Evolutionary conservation across 2,329 filamentous ascomycete genomes (phyloP).

Genomic region (Aspergillus sp.): DNA sequence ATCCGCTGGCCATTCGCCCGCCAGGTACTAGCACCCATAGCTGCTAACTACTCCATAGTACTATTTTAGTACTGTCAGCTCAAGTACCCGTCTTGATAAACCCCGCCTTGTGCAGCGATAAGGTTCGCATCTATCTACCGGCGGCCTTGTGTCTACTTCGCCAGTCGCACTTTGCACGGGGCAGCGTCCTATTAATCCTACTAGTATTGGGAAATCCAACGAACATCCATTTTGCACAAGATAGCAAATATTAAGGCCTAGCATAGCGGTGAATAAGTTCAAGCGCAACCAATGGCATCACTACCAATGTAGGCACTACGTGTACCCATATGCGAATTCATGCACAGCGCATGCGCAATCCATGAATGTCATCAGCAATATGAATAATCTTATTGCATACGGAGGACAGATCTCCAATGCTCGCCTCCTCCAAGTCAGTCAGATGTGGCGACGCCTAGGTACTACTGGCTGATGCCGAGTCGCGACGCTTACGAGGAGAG

Average conservation of each 20-base stretch:
- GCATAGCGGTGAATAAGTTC: neutral
- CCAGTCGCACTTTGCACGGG: neutral
- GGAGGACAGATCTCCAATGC: neutral
- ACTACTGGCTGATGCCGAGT: no score
- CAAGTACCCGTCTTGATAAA: neutral
- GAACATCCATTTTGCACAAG: neutral
- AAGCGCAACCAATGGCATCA: neutral
- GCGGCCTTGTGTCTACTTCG: no score
- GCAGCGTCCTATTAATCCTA: neutral
- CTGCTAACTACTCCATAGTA: neutral
- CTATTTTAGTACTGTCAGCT: neutral
- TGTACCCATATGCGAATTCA: neutral
- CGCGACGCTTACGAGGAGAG: neutral
- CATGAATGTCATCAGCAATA: conserved; percentile 13
- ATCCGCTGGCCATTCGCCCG: neutral
- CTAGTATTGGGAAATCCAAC: neutral
- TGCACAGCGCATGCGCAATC: neutral
- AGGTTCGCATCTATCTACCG: neutral
- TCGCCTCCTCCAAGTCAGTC: neutral
- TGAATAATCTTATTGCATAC: conserved; percentile 11
- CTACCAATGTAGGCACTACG: neutral
- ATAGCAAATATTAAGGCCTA: neutral
- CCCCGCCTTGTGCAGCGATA: neutral
- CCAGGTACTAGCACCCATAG: neutral
- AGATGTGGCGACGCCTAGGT: neutral